These are phyloP conservation scores for Prunus salicina DNA, from an alignment of 306 rosid genomes.

Conservation along the genomic window DNA sequence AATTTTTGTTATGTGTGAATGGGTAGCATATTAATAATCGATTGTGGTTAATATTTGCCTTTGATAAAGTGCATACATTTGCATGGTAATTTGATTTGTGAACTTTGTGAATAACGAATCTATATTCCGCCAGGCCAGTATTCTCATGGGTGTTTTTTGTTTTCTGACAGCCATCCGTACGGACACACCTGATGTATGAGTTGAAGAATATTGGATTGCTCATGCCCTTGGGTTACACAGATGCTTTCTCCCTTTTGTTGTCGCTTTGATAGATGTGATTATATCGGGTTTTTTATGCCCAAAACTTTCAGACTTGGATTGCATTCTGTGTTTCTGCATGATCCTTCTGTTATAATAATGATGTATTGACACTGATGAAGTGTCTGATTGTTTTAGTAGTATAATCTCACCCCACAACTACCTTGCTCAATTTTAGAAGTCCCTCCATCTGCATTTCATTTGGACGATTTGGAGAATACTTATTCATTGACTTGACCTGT, in stretches of 20 bases:
- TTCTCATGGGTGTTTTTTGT: neutral
- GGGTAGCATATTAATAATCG: neutral
- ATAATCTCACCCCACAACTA: neutral
- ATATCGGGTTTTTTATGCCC: neutral
- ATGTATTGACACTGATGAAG: conserved; percentile 6
- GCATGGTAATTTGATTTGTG: neutral
- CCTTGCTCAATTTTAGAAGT: neutral
- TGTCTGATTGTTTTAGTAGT: neutral
- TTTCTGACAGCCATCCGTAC: conserved; percentile 49
- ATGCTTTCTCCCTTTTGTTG: conserved; percentile 1
- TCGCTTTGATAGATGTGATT: conserved; percentile 5
- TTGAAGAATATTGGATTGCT: neutral
- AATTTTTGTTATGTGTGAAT: neutral
- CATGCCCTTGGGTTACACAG: neutral
- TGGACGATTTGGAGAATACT: neutral
- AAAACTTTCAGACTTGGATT: neutral
- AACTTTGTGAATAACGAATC: neutral
- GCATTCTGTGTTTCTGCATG: neutral
- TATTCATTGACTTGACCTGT: no score
- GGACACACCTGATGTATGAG: conserved; percentile 46
- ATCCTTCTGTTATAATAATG: conserved; percentile 3
- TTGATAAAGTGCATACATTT: neutral
- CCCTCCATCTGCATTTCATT: neutral
- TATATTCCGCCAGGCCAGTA: neutral
- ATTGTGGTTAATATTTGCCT: neutral